Percentiles rank a stretch among this genome's conserved stretches.
These are phyloP conservation scores for Salmacisia buchloeana DNA, from an alignment of 1,284 basidiomycete genomes.

Conservation along the genomic window DNA sequence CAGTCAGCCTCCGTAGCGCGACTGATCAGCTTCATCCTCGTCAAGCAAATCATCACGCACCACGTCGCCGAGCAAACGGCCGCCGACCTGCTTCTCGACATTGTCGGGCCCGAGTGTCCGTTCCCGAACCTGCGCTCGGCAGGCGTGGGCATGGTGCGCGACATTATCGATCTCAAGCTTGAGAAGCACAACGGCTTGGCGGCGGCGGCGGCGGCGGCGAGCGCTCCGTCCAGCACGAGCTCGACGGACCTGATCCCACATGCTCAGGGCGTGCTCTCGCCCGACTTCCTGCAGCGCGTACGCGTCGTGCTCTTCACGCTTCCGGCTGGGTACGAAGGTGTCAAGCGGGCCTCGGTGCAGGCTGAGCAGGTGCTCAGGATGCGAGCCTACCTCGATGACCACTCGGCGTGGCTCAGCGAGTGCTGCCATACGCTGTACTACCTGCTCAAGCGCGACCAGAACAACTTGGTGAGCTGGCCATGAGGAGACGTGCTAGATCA, in stretches of 20 bases:
- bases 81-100: not conserved
- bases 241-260: too few relatives aligned
- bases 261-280: slow-evolving; percentile 6
- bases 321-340: not conserved
- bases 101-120: not conserved
- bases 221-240: not conserved
- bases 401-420: not conserved
- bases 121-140: not conserved
- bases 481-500: not conserved
- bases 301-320: not conserved
- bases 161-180: slow-evolving; percentile 5
- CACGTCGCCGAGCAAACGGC: not conserved
- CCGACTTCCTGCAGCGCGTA: not conserved
- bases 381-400: not conserved
- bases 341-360: not conserved
- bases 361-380: not conserved
- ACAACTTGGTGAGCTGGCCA: not conserved
- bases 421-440: slow-evolving; percentile 4
- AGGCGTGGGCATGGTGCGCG: slow-evolving; percentile 3
- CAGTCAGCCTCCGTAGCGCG: not conserved
- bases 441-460: not conserved
- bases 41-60: slow-evolving; percentile 7
- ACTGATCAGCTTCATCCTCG: slow-evolving; percentile 4
- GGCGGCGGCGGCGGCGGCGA: not conserved
- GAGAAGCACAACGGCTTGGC: not conserved